Base-by-base conservation (phyloP, 2,329 filamentous ascomycete genomes). In the Purpureocillium takamizusanense region DNA sequence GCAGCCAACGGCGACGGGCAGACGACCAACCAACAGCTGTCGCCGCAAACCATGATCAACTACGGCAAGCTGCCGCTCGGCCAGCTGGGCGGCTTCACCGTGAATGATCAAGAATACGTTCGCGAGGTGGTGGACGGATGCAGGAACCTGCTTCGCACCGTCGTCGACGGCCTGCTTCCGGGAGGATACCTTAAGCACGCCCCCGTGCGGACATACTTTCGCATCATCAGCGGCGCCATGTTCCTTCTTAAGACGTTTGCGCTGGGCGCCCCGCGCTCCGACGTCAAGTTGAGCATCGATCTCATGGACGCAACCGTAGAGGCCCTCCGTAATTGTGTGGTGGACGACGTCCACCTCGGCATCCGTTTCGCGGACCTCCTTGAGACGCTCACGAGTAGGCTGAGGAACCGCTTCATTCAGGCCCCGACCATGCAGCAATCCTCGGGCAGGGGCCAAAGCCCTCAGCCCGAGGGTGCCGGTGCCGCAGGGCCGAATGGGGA, bases 201-300 rank as follows among this genome's bases (percentile, higher is more conserved):
- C 0, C 86, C 86, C 0, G 86, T 92, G 4, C 73, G 86, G 34
- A 90, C 86, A 0, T 90, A 90, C 57, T 89, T 92, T 63, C 78
- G 86, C 40, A 90, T 92, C 55, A 86, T 90, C 46, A 86, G 81
- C 41, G 85, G 86, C 4, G 83, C 84, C 45, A 89, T 90, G 76
- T 89, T 92, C 52, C 60, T 92, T 14, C 72, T 92, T 36, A 92
- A 84, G 63, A 90, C 86, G 0, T 90, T 92, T 58, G 84, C 85
- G 1, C 70, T 92, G 1, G 86, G 86, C 14, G 85, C 85, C 2
- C 81, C 83, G 1, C 83, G 86, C 50, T 80, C 80, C 39, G 85
- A 92, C 47, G 82, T 90, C 18, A 78, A 82, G 51, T 70, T 83
- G 34, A 86, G 81, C 45, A 81, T 92, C 23, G 72, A 73, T 7